Conservation (phyloP, 768 basidiomycete species). For the Steccherinum ochraceum region DNA sequence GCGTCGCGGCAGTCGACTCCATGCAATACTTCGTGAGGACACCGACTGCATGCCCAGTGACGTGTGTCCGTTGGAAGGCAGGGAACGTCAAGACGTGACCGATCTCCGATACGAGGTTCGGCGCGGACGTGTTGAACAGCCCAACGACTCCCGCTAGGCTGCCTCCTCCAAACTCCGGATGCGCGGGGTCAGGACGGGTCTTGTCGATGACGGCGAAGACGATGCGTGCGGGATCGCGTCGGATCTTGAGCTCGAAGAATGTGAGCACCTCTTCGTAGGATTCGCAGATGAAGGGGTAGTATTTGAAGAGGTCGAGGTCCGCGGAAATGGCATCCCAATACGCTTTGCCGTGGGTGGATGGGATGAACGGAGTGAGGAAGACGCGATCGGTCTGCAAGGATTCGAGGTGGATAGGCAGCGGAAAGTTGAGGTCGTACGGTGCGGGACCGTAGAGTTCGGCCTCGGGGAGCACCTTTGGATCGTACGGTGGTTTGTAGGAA, state of each 20-base stretch:
- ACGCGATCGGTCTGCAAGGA: slow-evolving; percentile 31
- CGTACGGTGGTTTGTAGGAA: slow-evolving; percentile 4
- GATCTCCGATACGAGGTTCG: slow-evolving; percentile 30
- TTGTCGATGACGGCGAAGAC: slow-evolving; percentile 37
- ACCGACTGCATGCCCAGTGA: slow-evolving; percentile 34
- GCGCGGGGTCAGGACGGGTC: slow-evolving; percentile 21
- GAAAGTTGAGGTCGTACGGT: slow-evolving; percentile 35
- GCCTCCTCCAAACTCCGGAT: slow-evolving; percentile 23
- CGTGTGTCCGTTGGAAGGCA: slow-evolving; percentile 35
- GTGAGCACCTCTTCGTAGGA: slow-evolving; percentile 17
- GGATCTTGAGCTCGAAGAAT: slow-evolving; percentile 16
- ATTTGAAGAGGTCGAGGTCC: slow-evolving; percentile 23
- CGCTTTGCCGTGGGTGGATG: slow-evolving; percentile 25
- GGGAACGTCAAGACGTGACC: slow-evolving; percentile 32
- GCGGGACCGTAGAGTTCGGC: slow-evolving; percentile 20
- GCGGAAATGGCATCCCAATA: slow-evolving; percentile 21
- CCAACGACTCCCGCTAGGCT: slow-evolving; percentile 35
- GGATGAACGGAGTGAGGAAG: slow-evolving; percentile 34
- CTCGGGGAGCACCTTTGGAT: not conserved
- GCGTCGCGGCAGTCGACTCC: slow-evolving; percentile 13
- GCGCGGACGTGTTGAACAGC: slow-evolving; percentile 24
- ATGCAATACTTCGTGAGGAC: slow-evolving; percentile 24
- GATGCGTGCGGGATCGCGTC: slow-evolving; percentile 14
- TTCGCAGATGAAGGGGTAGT: slow-evolving; percentile 24
- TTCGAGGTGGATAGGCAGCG: slow-evolving; percentile 24